Base-by-base conservation (phyloP, 495 filamentous ascomycete species). In the Aspergillus wentii region DNA sequence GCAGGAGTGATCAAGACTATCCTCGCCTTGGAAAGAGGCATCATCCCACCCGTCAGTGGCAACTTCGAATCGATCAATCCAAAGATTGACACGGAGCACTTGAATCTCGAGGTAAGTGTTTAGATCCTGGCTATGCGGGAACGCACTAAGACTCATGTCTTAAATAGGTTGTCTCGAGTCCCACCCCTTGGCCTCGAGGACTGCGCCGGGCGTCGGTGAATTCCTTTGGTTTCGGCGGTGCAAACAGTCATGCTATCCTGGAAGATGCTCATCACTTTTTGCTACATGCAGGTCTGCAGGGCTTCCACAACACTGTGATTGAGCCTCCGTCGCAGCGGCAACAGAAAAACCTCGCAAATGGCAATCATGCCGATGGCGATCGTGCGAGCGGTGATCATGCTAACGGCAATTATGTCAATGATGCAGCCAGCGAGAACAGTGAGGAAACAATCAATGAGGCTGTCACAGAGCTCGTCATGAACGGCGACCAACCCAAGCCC, bases 1-100 rank as follows among this genome's bases (percentile, higher is more conserved):
- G 63, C 63, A 10, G 57, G 62, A 6, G 39, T 72, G 1, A 61
- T 68, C 31, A 72, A 69, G 26, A 41, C 59, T 6, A 45, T 68
- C 8, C 41, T 70, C 3, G 38, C 43, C 6, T 51, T 72, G 25
- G 63, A 72, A 34, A 55, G 61, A n/a, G 63, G 54, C 1, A 40
- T 64, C 9, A 66, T 72, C 14, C 57, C 60, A 6, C 51, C 60
- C 2, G 65, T 61, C 22, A 41, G 41, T 8, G 34, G 43, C 7
- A 33, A 41, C 5, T 33, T 51, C 18, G 26, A 54, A n/a, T 35
- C 6, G 9, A 13, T 49, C 2, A 61, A 64, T 31, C 38, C 44
- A 17, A 43, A 45, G 25, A 56, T 40, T 22, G 33, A 44, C 7
- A 34, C 32, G 3, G 44, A 51, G 0, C 38, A 38, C 20, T 22